These are phyloP conservation scores for Zymoseptoria tritici DNA, from an alignment of 2,329 filamentous ascomycete genomes.

Conservation along the genomic window DNA sequence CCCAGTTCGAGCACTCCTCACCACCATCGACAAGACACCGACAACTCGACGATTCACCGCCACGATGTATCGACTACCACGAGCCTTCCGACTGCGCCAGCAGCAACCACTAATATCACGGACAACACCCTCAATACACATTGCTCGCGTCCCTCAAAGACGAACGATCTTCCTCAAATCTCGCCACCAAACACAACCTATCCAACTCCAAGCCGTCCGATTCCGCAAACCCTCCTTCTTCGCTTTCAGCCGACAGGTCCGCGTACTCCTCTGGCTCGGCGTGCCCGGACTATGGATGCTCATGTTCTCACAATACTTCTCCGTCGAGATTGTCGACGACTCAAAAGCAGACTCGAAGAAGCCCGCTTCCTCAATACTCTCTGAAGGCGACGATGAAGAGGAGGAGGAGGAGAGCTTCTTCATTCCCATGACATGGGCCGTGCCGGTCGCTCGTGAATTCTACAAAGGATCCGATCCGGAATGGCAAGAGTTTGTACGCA, in stretches of 20 bases:
- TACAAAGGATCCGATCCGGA: slow-evolving; percentile 48
- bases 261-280: background rate
- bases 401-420: slow-evolving; percentile 35
- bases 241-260: slow-evolving; percentile 3
- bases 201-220: slow-evolving; percentile 2
- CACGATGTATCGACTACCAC: slow-evolving; percentile 24
- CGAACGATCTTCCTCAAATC: background rate
- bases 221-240: slow-evolving; percentile 9
- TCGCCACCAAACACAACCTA: background rate
- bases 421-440: slow-evolving; percentile 43
- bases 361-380: background rate
- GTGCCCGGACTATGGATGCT: background rate
- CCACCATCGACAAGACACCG: background rate
- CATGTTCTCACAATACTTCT: background rate
- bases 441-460: slow-evolving; percentile 33
- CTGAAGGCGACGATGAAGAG: slow-evolving; percentile 22
- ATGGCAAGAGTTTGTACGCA: slow-evolving; percentile 44
- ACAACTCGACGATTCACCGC: background rate
- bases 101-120: slow-evolving; percentile 6
- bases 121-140: background rate
- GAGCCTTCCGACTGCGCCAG: slow-evolving; percentile 24
- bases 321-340: background rate
- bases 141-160: background rate
- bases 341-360: slow-evolving; percentile 5
- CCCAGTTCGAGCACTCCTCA: background rate